Evolutionary conservation across 371 early-diverging fungal species (phyloP), one percentile per base, ranked within the genome.

Genomic region (Mortierella sp.): DNA sequence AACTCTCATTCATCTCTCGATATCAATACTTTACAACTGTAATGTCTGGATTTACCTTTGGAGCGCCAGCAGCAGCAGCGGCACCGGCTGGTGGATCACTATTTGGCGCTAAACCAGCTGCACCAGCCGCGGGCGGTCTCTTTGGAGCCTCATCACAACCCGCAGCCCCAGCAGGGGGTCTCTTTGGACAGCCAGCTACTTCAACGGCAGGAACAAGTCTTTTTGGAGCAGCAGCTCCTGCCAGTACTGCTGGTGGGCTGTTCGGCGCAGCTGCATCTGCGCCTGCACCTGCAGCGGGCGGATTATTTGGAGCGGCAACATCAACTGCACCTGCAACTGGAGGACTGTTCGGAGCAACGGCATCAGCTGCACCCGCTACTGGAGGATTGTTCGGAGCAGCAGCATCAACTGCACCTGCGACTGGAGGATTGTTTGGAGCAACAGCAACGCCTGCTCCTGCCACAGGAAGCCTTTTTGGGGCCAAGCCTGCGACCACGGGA

Each of bases 41-140:
- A 48, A 77, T 76, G 69, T 72, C 82, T 52, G 82, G 76, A 72
- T 72, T 72, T 55, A 52, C 77, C 11, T 75, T 81, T 41, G 82
- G 77, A 52, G 73, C 85, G 33, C 77, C 83, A 19, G 28, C 28
- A 28, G 28, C 28, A 28, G 68, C 79, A 22, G 65, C 76, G 36
- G 68, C 83, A 41, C 53, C 80, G 50, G 72, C 72, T 41, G 73
- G 74, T 22, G 32, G 67, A 41, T 55, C 67, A n/a, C n/a, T 36
- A 60, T 60, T 32, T 60, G 77, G 83, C 21, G 75, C 75, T 28
- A 67, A 52, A 22, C 65, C 81, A 4, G 65, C 69, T 0, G 21
- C 82, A 10, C 33, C 58, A 15, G 43, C 57, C 4, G n/a, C 71
- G 16, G 71, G 65, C 15, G 52, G 43, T 55, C 47, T 66, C 38